Conservation (phyloP, 805 yeast species). For the Saturnispora dispora region DNA sequence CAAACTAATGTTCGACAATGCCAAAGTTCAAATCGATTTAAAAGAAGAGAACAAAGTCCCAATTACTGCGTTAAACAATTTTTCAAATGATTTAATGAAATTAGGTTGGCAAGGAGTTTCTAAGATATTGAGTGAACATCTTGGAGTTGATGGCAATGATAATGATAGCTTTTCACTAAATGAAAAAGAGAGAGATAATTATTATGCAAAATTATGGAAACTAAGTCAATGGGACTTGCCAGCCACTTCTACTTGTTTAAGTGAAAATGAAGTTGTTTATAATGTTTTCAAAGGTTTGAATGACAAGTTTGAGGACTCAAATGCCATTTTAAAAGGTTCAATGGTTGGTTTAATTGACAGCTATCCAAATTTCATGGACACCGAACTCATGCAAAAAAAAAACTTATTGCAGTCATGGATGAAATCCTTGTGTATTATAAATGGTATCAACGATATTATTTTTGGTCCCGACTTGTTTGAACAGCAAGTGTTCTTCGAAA, state of each 20-base stretch:
- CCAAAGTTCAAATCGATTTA: conserved; percentile 40
- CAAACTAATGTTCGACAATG: conserved; percentile 45
- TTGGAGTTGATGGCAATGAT: background rate
- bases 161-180: background rate
- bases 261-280: conserved; percentile 43
- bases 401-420: conserved; percentile 22
- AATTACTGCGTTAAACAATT: conserved; percentile 6
- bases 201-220: conserved; percentile 67
- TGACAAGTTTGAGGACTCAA: conserved; percentile 22
- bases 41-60: background rate
- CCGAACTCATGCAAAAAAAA: background rate
- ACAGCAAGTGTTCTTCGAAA: conserved; percentile 10
- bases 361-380: background rate
- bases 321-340: conserved; percentile 16
- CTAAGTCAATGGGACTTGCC: conserved; percentile 73
- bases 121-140: conserved; percentile 24
- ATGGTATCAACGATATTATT: conserved; percentile 17
- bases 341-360: conserved; percentile 3
- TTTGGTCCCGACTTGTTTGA: conserved; percentile 9
- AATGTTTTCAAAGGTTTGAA: conserved; percentile 38
- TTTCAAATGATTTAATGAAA: conserved; percentile 33
- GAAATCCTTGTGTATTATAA: conserved; percentile 25
- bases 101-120: conserved; percentile 55
- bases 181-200: conserved; percentile 13
- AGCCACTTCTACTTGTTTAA: conserved; percentile 26